These are phyloP conservation scores for Kwoniella botswanensis DNA, from an alignment of 768 basidiomycete species.

Conservation along the genomic window DNA sequence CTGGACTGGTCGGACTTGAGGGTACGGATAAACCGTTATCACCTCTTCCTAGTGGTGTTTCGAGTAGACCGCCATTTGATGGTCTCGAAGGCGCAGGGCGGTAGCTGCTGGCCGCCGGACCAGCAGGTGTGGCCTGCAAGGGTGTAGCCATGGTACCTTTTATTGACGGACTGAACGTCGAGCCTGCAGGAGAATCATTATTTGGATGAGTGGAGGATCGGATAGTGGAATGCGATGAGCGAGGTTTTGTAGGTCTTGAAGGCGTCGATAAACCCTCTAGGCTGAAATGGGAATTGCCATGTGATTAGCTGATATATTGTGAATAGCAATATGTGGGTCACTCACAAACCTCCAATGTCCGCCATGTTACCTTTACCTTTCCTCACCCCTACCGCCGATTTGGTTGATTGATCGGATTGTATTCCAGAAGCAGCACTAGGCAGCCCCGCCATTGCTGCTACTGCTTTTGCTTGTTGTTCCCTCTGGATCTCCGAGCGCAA, in stretches of 20 bases:
- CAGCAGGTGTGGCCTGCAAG: slow-evolving; percentile 29
- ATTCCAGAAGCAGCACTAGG: slow-evolving; percentile 6
- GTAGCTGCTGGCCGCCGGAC: slow-evolving; percentile 42
- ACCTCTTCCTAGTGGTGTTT: slow-evolving; percentile 24
- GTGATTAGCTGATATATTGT: neutral
- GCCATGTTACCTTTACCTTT: slow-evolving; percentile 38
- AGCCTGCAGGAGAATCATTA: slow-evolving; percentile 2
- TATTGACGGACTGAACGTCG: slow-evolving; percentile 21
- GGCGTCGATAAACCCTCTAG: slow-evolving; percentile 52
- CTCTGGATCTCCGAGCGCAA: slow-evolving; percentile 57
- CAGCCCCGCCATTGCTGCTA: slow-evolving; percentile 21
- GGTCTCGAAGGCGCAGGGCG: slow-evolving; percentile 32
- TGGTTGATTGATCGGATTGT: neutral
- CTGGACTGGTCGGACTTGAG: slow-evolving; percentile 43
- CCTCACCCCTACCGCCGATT: slow-evolving; percentile 31
- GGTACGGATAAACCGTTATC: slow-evolving; percentile 26
- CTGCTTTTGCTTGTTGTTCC: slow-evolving; percentile 43
- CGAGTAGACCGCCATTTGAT: slow-evolving; percentile 6
- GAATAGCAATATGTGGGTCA: slow-evolving; percentile 1
- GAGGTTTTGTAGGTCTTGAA: slow-evolving; percentile 31
- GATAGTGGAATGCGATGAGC: neutral
- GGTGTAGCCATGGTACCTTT: slow-evolving; percentile 10
- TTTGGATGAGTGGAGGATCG: neutral
- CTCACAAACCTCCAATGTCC: slow-evolving; percentile 57
- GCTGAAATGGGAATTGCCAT: slow-evolving; percentile 23